A percentile compares a stretch with the other conserved stretches of the same genome.
Conservation (phyloP, 495 filamentous ascomycete species). For the Thozetella sp. region DNA sequence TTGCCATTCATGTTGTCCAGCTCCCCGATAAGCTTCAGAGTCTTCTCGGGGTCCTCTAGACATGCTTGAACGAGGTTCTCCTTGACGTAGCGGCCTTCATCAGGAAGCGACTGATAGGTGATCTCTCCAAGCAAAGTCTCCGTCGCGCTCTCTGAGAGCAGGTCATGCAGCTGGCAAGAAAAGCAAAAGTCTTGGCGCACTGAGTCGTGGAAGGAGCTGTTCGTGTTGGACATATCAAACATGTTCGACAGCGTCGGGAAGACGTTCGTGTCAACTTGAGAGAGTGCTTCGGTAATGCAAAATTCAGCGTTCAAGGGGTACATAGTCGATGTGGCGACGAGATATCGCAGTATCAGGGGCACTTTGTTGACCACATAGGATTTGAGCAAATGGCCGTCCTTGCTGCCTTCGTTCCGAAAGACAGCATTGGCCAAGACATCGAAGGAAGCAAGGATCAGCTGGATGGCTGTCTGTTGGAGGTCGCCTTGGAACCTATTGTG, state of each 20-base stretch:
- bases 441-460: constrained; percentile 85
- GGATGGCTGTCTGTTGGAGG: constrained; percentile 70
- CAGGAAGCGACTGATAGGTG: constrained; percentile 78
- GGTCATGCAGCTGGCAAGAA: constrained; percentile 81
- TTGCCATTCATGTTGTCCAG: constrained; percentile 95
- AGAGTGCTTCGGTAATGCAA: constrained; percentile 79
- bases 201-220: constrained; percentile 74
- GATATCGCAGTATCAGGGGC: constrained; percentile 71
- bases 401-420: constrained; percentile 72
- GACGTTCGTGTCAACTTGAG: constrained; percentile 73
- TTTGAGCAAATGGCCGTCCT: constrained; percentile 76
- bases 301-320: constrained; percentile 73
- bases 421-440: constrained; percentile 87
- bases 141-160: constrained; percentile 78
- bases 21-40: constrained; percentile 74
- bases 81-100: constrained; percentile 73
- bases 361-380: constrained; percentile 95
- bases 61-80: constrained; percentile 77
- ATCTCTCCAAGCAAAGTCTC: constrained; percentile 83
- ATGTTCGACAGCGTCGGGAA: constrained; percentile 81
- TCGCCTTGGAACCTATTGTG: constrained; percentile 83
- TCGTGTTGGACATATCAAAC: constrained; percentile 73
- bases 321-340: constrained; percentile 47
- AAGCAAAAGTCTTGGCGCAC: constrained; percentile 92
- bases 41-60: constrained; percentile 66